phyloP scores from a whole-genome alignment of 371 early-diverging fungal species.

The Massospora cicadina region DNA sequence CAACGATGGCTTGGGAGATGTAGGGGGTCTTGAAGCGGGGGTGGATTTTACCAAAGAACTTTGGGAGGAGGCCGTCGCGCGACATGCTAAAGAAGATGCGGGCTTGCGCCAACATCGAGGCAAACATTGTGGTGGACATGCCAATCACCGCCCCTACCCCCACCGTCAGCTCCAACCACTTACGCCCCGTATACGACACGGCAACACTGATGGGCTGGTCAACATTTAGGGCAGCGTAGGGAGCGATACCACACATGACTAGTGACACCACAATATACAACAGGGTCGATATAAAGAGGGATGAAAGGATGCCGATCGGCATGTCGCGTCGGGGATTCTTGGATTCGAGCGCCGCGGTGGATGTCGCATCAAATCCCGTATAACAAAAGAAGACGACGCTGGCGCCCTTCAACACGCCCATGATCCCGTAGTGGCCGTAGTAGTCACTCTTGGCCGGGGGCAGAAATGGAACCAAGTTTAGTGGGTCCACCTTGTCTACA shows the following conservation, averaged over 20 bases:
- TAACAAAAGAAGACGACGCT: constrained; percentile 77
- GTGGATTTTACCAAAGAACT: constrained; percentile 25
- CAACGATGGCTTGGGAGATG: constrained; percentile 44
- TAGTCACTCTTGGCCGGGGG: constrained; percentile 30
- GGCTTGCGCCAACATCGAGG: constrained; percentile 58
- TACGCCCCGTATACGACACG: constrained; percentile 31
- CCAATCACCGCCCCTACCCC: constrained; percentile 39
- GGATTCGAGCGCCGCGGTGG: constrained; percentile 74
- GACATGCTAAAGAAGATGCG: constrained; percentile 83
- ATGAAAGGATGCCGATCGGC: constrained; percentile 71
- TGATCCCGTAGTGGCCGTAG: constrained; percentile 31
- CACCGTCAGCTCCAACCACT: constrained; percentile 32
- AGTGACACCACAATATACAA: constrained; percentile 53
- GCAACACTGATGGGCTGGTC: constrained; percentile 48
- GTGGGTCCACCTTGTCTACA: constrained; percentile 37
- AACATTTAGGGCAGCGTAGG: constrained; percentile 29
- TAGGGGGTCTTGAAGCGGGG: constrained; percentile 47
- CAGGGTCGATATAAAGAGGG: constrained; percentile 52
- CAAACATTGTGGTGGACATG: constrained; percentile 56
- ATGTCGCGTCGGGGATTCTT: constrained; percentile 63
- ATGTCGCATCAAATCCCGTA: constrained; percentile 79
- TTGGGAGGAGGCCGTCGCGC: constrained; percentile 16
- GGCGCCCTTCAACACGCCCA: constrained; percentile 56
- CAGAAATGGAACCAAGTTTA: constrained; percentile 62
- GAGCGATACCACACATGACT: constrained; percentile 58